Conservation (phyloP, 441 rosid genomes). For the Isatis lusitanica region DNA sequence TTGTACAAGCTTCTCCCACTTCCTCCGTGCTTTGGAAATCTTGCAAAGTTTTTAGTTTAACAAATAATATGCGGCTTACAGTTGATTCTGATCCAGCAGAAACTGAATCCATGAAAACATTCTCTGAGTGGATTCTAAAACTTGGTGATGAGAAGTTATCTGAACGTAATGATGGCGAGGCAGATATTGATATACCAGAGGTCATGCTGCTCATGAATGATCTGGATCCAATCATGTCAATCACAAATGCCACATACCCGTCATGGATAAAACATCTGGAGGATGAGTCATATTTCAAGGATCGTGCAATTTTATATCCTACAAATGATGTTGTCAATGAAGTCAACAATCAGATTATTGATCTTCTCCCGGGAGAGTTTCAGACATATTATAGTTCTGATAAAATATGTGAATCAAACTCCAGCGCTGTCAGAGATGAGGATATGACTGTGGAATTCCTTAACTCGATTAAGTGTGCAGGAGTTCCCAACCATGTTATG, state of each 20-base stretch:
- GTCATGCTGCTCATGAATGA: conserved; percentile 1
- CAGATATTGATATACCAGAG: background rate
- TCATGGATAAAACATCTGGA: background rate
- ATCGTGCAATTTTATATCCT: background rate
- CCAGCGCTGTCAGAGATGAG: background rate
- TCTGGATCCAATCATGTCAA: background rate
- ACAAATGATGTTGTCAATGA: conserved; percentile 5
- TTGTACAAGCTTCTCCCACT: background rate
- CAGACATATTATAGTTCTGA: background rate
- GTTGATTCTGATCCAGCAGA: background rate
- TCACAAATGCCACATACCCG: background rate
- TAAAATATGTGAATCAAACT: background rate
- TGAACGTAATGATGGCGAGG: background rate
- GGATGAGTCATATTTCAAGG: background rate
- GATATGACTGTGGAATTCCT: background rate
- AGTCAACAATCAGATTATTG: conserved; percentile 5
- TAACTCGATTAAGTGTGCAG: background rate
- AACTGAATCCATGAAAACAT: background rate
- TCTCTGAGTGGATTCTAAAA: conserved; percentile 1
- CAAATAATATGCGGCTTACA: background rate
- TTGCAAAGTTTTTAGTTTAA: background rate
- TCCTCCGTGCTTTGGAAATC: background rate
- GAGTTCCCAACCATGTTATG: background rate
- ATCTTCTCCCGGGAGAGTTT: background rate
- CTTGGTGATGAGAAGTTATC: conserved; percentile 1